A percentile compares a stretch with the other conserved stretches of the same genome.
Evolutionary conservation across 768 basidiomycete species (phyloP).

Genomic region (Leccinum variicolor): DNA sequence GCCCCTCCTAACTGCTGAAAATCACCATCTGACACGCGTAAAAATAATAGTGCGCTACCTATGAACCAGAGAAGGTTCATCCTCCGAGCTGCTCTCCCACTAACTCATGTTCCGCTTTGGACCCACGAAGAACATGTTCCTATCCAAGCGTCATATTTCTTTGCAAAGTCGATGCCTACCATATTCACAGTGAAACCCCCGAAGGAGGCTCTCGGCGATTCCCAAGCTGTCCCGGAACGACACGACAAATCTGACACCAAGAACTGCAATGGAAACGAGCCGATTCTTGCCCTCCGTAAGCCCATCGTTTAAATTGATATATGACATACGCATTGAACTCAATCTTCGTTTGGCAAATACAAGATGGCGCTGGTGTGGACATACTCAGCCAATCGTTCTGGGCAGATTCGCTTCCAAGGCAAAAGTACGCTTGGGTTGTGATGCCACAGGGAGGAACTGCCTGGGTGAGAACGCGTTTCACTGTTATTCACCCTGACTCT

Average conservation of each 20-base stretch:
- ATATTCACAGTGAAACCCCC: slow-evolving; percentile 61
- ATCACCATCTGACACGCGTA: not conserved
- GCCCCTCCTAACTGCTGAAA: not conserved
- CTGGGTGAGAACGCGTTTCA: slow-evolving; percentile 53
- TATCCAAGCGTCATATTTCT: slow-evolving; percentile 60
- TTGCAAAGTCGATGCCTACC: slow-evolving; percentile 50
- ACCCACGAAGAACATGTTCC: slow-evolving; percentile 30
- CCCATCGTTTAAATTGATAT: slow-evolving; percentile 3
- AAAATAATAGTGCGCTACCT: not conserved
- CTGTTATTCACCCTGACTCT: not conserved
- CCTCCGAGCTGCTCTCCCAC: slow-evolving; percentile 38
- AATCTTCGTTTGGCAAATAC: slow-evolving; percentile 1
- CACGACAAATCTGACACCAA: not conserved
- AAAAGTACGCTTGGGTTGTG: slow-evolving; percentile 67
- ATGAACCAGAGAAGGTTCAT: slow-evolving; percentile 1
- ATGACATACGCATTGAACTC: not conserved
- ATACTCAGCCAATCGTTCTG: slow-evolving; percentile 54
- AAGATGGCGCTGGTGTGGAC: slow-evolving; percentile 89
- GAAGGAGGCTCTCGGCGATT: slow-evolving; percentile 24
- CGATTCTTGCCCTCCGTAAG: slow-evolving; percentile 65
- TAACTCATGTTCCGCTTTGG: slow-evolving; percentile 47
- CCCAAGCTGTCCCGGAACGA: not conserved
- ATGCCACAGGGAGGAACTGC: slow-evolving; percentile 80
- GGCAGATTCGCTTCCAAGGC: slow-evolving; percentile 58
- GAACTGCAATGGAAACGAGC: slow-evolving; percentile 33